Evolutionary conservation across 2,329 filamentous ascomycete genomes (phyloP), one percentile per base, ranked within the genome.

Genomic region (Pseudocercospora eumusae): DNA sequence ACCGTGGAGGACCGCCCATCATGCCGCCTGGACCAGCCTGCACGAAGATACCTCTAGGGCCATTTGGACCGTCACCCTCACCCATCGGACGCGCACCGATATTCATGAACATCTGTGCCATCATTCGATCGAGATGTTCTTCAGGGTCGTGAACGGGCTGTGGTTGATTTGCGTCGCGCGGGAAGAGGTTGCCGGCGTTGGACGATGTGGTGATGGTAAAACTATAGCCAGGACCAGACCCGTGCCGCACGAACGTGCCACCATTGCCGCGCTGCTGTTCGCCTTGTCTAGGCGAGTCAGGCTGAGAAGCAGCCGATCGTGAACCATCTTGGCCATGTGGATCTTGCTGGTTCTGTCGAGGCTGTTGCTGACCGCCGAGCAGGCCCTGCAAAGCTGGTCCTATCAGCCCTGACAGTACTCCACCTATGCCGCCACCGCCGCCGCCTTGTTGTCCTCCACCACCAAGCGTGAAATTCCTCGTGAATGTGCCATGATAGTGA

Each of bases 111-210:
- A 74, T 74, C 53, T 73, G 70, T 20, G 61, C 56, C 66, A 74
- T 69, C 62, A 74, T 70, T 2, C 69, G 60, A n/a, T 72, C 66
- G 25, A 74, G 66, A 23, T 68, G 57, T 15, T 72, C 67, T 4
- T 72, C 71, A 50, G 73, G 72, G 59, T 74, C 77, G 49, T 73
- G 67, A 45, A 69, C 63, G 15, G 79, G 76, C 65, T 83, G 83
- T 42, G 83, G 77, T 27, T 75, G 75, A 68, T 84, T 78, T 25
- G 80, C 77, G 70, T 85, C 79, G 65, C 83, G 80, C 33, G 84
- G 83, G 57, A 74, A 75, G 47, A 84, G 70, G 54, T 78, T 78
- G 27, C 62, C 60, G 40, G 59, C 47, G 31, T 42, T 64, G 7
- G 67, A 65, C 9, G 70, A 68, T 5, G 75, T 70, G 10, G 73